phyloP scores from a whole-genome alignment of 345 rosid species.

The Moricandia moricandioides region DNA sequence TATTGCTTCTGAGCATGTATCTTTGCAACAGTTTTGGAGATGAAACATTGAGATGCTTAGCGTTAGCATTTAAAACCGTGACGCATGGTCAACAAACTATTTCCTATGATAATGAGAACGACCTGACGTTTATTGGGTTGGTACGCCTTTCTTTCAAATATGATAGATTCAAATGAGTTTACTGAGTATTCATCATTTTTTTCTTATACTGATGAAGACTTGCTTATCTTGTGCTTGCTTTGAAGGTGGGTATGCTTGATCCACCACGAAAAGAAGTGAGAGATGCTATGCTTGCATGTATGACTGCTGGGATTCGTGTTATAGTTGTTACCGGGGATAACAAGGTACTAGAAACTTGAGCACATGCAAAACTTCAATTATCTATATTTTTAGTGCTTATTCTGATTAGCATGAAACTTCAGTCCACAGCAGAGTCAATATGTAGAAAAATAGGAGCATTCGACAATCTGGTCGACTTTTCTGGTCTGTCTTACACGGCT shows the following conservation, averaged over 20 bases:
- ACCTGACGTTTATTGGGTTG: constrained; percentile 98
- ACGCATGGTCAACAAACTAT: constrained; percentile 70
- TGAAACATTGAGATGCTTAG: constrained; percentile 91
- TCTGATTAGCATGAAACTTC: constrained; percentile 40
- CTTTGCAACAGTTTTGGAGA: constrained; percentile 78
- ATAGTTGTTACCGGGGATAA: constrained; percentile 99
- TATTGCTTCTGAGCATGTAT: constrained; percentile 19
- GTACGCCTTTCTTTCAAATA: constrained; percentile 67
- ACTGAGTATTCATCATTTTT: neutral
- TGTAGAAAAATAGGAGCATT: constrained; percentile 97
- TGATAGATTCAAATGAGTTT: constrained; percentile 7
- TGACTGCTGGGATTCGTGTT: constrained; percentile 99
- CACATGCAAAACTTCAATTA: neutral
- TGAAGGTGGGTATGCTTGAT: constrained; percentile 98
- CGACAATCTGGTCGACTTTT: constrained; percentile 76
- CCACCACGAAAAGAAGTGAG: constrained; percentile 97
- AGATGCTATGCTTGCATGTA: constrained; percentile 92
- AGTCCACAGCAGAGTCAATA: constrained; percentile 97
- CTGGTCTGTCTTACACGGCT: constrained; percentile 83
- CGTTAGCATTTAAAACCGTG: constrained; percentile 82
- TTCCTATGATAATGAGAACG: constrained; percentile 83
- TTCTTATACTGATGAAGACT: neutral
- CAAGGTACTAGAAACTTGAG: constrained; percentile 55
- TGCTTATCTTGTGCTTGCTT: constrained; percentile 20
- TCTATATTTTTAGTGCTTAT: constrained; percentile 15